Evolutionary conservation across 2,329 filamentous ascomycete species (phyloP), one percentile per base, ranked within the genome.

Genomic region (Pseudogymnoascus sp.): DNA sequence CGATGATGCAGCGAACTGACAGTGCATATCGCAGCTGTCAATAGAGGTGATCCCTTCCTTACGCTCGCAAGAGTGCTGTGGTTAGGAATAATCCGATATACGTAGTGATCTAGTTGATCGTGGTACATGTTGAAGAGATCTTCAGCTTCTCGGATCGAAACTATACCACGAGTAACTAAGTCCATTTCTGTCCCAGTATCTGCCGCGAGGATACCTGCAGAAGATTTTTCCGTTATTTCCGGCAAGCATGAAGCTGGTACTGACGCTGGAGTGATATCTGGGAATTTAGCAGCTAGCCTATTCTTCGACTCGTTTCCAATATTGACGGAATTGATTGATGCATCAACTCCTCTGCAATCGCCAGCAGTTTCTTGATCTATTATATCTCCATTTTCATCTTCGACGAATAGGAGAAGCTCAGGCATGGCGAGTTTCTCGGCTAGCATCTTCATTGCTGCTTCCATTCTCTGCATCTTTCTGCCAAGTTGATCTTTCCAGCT

Each of bases 401-500:
- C 33, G 17, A 24, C 36, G 10, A 24, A 41, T 17, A 68, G 60
- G 17, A 47, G 66, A 44, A 62, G 10, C 33, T 69, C 67, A 5
- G 64, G 64, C 1, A 65, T 57, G 9, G 65, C 67, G 35, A 31
- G 29, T 21, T 37, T 31, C 2, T 61, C 62, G 15, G 68, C 67
- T 8, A 70, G 67, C 24, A 69, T 70, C 33, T 66, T 64, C 17
- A 77, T 68, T 2, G 71, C 70, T 10, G 69, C 66, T 67, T 77
- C 75, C 13, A 77, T 66, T 2, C 64, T 66, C 17, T 67, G 68
- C 4, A 78, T 68, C 59, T 74, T 75, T 47, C 70, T 66, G 15
- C 73, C 71, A 37, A 77, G 70, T 8, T 68, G 63, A 2, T 71
- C 68, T 66, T 77, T 77, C 75, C 75, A 78, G 58, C 73, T 75